A percentile compares a stretch with the other conserved stretches of the same genome.
Evolutionary conservation across 768 basidiomycete genomes (phyloP).

Genomic region (Zangia roseola): DNA sequence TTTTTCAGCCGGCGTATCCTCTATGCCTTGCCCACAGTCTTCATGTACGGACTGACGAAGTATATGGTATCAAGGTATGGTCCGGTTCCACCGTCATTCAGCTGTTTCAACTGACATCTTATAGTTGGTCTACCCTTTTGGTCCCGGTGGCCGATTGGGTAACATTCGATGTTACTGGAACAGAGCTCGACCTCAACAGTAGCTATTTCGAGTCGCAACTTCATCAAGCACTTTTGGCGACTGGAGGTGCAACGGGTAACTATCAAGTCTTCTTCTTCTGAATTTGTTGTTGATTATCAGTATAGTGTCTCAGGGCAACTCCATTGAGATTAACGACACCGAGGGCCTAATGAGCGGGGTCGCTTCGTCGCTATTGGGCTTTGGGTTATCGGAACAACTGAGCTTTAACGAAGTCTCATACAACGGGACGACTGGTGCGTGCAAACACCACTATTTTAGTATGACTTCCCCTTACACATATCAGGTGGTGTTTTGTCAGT

Average conservation of each 20-base stretch:
- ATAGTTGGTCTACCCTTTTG: conserved; percentile 15
- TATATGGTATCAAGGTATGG: conserved; percentile 5
- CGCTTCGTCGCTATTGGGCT: conserved; percentile 1
- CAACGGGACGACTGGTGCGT: conserved; percentile 6
- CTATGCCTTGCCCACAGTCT: background rate
- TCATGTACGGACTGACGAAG: conserved; percentile 1
- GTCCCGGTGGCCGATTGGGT: conserved; percentile 1
- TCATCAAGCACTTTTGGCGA: background rate
- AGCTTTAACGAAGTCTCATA: conserved; percentile 7
- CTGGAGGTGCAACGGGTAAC: background rate
- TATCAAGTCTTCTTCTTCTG: background rate
- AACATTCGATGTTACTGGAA: background rate
- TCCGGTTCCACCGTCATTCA: background rate
- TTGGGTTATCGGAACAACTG: background rate
- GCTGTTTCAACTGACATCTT: background rate
- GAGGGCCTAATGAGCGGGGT: conserved; percentile 9
- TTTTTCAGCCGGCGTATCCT: background rate
- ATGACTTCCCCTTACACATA: background rate
- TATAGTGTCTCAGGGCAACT: background rate
- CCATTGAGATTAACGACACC: conserved; percentile 6
- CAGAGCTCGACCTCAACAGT: conserved; percentile 5
- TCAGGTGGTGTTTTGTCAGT: conserved; percentile 5
- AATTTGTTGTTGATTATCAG: background rate
- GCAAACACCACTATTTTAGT: no score
- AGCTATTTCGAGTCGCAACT: conserved; percentile 2